A percentile compares a stretch with the other conserved stretches of the same genome.
These are phyloP conservation scores for Crithidia expoeki DNA, from an alignment of 208 protist genomes.

Conservation along the genomic window DNA sequence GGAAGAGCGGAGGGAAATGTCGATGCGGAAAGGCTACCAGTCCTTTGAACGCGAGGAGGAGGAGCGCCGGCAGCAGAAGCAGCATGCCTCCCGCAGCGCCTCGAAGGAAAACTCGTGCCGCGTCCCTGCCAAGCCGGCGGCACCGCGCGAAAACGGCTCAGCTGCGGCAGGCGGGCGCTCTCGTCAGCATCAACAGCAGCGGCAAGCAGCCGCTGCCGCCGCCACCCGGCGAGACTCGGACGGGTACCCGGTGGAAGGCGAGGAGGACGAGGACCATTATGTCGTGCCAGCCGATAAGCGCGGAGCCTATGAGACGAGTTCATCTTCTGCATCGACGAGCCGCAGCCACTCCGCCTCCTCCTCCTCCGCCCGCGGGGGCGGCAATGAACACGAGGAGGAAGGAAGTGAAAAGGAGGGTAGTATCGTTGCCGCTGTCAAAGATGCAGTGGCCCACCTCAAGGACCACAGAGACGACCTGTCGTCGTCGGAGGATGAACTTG, in stretches of 20 bases:
- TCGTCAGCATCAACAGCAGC: conserved; percentile 31
- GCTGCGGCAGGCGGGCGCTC: background rate
- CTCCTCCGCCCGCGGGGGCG: conserved; percentile 3
- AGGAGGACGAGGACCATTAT: conserved; percentile 9
- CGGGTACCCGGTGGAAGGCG: background rate
- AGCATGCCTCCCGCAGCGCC: background rate
- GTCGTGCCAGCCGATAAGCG: conserved; percentile 12
- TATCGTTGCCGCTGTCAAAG: too few relatives aligned
- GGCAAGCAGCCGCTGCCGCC: conserved; percentile 22
- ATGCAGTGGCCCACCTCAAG: too few relatives aligned
- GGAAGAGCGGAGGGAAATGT: conserved; percentile 60
- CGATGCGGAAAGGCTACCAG: conserved; percentile 43
- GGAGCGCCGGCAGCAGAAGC: conserved; percentile 14
- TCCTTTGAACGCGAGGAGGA: conserved; percentile 41
- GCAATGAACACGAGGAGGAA: background rate
- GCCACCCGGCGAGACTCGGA: conserved; percentile 22
- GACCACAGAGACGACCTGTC: background rate
- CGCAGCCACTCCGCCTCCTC: conserved; percentile 25
- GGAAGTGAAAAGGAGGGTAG: too few relatives aligned
- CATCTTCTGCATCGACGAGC: conserved; percentile 30
- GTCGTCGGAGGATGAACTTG: conserved; percentile 4
- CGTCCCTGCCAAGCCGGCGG: conserved; percentile 9
- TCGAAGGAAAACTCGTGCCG: conserved; percentile 11
- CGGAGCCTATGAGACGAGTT: conserved; percentile 31
- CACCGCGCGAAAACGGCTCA: conserved; percentile 3